Evolutionary conservation across 2,329 filamentous ascomycete species (phyloP), one percentile per base, ranked within the genome.

Genomic region (Stemphylium lycopersici): DNA sequence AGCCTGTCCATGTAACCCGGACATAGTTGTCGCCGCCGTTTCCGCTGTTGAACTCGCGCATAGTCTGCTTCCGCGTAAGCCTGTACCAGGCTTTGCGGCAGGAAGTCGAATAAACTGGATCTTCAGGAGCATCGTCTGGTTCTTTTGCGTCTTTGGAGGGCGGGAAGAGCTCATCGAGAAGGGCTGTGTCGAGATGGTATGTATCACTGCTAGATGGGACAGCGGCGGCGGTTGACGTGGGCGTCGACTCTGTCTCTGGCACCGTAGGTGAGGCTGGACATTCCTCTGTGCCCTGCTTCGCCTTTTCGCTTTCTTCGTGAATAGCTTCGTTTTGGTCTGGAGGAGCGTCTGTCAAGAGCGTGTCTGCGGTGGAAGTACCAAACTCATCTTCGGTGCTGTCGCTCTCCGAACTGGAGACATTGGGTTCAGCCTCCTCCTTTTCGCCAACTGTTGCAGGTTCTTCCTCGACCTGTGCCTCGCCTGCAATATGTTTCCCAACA

Each of bases 41-140:
- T 6, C 70, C 73, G 31, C 49, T 69, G 39, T 76, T 73, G 63
- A 65, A 75, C 29, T 76, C 74, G 13, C 73, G 64, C 65, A 77
- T 62, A 4, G 74, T 77, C 48, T 76, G 68, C 39, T 68, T 70
- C 8, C 74, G 70, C 1, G 73, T 76, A 2, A 77, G 52, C 10
- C 74, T 67, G 50, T 77, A 77, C 75, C 75, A 77, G 7, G 73
- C 66, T 58, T 76, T 77, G 4, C 73, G 68, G 13, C 70, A 62
- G 10, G 70, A 67, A 3, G 68, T 76, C 0, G 73, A 67, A 37
- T 64, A 66, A 22, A 76, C 66, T 0, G 73, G 69, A 48, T 71
- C 67, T 13, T 71, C 66, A 24, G 67, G 64, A 1, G 66, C 52
- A 3, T 66, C 62, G 2, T 58, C 40, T 5, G 59, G 41, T 6